Conservation (phyloP, 2,329 filamentous ascomycete genomes). For the Leptosphaerulina australis region DNA sequence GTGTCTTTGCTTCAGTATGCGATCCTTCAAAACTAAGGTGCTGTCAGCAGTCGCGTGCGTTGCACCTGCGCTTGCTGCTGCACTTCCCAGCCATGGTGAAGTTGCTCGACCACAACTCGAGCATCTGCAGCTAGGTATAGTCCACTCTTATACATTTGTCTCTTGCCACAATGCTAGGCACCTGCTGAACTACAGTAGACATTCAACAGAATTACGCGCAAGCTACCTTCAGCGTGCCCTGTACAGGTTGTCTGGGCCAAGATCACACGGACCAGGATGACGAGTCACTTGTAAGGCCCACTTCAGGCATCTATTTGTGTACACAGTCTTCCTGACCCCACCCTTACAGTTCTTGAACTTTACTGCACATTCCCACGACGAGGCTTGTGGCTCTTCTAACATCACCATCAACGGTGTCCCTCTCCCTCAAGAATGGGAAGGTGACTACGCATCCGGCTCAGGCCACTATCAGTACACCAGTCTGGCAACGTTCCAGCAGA, state of each 20-base stretch:
- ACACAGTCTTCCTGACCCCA: slow-evolving; percentile 35
- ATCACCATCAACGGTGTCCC: slow-evolving; percentile 51
- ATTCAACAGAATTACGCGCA: slow-evolving; percentile 45
- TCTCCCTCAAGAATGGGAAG: slow-evolving; percentile 48
- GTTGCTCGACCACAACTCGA: slow-evolving; percentile 27
- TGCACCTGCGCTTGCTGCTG: slow-evolving; percentile 39
- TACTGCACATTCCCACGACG: slow-evolving; percentile 46
- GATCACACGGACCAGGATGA: slow-evolving; percentile 48
- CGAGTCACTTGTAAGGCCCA: slow-evolving; percentile 50
- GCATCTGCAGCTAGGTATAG: slow-evolving; percentile 41
- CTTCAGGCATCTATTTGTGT: slow-evolving; percentile 41
- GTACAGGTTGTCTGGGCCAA: slow-evolving; percentile 51
- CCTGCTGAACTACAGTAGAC: slow-evolving; percentile 41
- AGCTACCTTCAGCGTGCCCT: slow-evolving; percentile 53
- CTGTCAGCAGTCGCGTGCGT: slow-evolving; percentile 40
- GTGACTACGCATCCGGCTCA: slow-evolving; percentile 45
- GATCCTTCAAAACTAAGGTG: slow-evolving; percentile 41
- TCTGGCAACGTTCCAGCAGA: slow-evolving; percentile 37
- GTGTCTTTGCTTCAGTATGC: slow-evolving; percentile 30
- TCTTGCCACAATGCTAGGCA: slow-evolving; percentile 41
- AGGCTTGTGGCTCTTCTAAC: slow-evolving; percentile 50
- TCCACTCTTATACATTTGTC: slow-evolving; percentile 28
- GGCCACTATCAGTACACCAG: slow-evolving; percentile 39
- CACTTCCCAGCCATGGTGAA: slow-evolving; percentile 27
- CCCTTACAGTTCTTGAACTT: slow-evolving; percentile 50